Percentiles rank a stretch among this genome's conserved stretches.
These are phyloP conservation scores for Pleomassaria siparia DNA, from an alignment of 2,329 filamentous ascomycete genomes.

Conservation along the genomic window DNA sequence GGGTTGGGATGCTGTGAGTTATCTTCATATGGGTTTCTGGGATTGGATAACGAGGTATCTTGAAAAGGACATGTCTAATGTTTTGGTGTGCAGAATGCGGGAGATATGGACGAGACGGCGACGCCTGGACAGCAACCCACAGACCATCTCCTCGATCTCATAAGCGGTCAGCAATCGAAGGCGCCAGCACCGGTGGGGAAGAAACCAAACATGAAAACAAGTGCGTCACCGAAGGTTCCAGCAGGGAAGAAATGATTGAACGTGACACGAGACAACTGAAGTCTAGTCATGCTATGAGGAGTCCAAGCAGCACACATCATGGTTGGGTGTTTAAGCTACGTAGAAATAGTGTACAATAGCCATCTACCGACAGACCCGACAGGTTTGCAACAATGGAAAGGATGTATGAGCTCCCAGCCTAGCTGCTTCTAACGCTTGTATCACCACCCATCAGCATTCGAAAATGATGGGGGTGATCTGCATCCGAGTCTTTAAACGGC, in stretches of 20 bases:
- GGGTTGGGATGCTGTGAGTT: constrained; percentile 66
- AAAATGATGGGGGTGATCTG: constrained; percentile 29
- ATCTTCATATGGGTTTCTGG: neutral
- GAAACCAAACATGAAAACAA: constrained; percentile 7
- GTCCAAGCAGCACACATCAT: neutral
- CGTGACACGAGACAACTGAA: neutral
- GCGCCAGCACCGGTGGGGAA: constrained; percentile 9
- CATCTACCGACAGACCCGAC: neutral
- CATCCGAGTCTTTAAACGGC: constrained; percentile 33
- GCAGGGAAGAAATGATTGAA: constrained; percentile 8
- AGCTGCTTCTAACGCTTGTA: neutral
- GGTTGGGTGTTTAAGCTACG: neutral
- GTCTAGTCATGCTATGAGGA: neutral
- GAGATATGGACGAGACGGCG: neutral
- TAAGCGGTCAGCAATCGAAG: constrained; percentile 23
- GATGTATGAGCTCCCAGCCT: neutral
- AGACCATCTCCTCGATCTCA: constrained; percentile 36
- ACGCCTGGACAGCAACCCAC: constrained; percentile 8
- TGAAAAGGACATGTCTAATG: constrained; percentile 4
- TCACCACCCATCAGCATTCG: constrained; percentile 7
- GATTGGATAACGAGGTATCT: neutral
- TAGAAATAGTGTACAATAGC: constrained; percentile 2
- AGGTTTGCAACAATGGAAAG: neutral
- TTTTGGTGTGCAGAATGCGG: neutral
- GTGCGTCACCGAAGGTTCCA: constrained; percentile 3